Percentiles rank a stretch among this genome's conserved stretches.
These are phyloP conservation scores for Thuidium tamariscinum DNA, from an alignment of 225 moss, liverwort and hornwort genomes.

Conservation along the genomic window DNA sequence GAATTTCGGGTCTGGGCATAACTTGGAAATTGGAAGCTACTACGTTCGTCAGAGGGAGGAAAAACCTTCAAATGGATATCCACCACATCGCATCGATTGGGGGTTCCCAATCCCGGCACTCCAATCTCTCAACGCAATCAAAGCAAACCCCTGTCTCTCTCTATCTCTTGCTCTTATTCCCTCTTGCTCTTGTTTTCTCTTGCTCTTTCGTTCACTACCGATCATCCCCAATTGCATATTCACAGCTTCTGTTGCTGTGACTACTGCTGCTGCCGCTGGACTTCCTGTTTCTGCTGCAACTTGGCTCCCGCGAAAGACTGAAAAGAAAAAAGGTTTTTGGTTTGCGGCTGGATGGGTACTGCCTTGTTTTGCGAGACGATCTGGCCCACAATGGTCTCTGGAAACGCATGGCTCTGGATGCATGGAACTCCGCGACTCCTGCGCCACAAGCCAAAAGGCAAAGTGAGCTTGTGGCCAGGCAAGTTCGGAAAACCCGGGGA, in stretches of 20 bases:
- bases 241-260: neutral
- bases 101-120: neutral
- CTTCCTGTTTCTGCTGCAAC: neutral
- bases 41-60: neutral
- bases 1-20: neutral
- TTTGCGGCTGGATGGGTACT: neutral
- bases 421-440: neutral
- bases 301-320: neutral
- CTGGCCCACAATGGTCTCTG: neutral
- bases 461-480: conserved; percentile 3
- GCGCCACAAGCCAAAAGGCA: neutral
- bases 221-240: neutral
- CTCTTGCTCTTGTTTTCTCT: neutral
- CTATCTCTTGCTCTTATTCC: neutral
- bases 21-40: neutral
- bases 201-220: neutral
- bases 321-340: neutral
- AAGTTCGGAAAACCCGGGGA: neutral
- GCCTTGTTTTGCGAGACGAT: neutral
- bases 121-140: neutral
- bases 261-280: neutral
- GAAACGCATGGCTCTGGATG: conserved; percentile 2
- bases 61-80: neutral
- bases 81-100: neutral
- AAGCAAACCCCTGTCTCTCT: neutral